A percentile compares a stretch with the other conserved stretches of the same genome.
Conservation (phyloP, 169 alveolate genomes). For the Cytauxzoon felis region DNA sequence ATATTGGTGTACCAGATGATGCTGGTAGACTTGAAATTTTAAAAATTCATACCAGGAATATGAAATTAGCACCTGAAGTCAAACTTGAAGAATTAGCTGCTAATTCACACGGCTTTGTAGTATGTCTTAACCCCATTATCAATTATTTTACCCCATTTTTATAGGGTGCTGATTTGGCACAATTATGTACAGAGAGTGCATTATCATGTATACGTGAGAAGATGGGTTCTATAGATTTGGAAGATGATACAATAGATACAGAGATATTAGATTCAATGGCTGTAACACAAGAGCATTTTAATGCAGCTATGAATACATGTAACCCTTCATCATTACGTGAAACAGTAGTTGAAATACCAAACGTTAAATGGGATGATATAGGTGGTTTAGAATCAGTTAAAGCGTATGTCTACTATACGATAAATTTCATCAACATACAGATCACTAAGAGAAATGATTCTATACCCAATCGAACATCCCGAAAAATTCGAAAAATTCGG, state of each 20-base stretch:
- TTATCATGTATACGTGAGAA: constrained; percentile 98
- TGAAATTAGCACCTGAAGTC: constrained; percentile 97
- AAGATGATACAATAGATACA: constrained; percentile 98
- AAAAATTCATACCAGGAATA: constrained; percentile 97
- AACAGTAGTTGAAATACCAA: constrained; percentile 98
- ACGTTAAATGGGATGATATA: constrained; percentile 99
- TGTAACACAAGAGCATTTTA: constrained; percentile 97
- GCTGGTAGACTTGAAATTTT: constrained; percentile 98
- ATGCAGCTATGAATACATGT: constrained; percentile 92
- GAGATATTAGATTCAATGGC: constrained; percentile 97
- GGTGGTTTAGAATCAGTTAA: constrained; percentile 97
- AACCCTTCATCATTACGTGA: constrained; percentile 96
- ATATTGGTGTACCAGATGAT: constrained; percentile 99
- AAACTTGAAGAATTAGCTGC: constrained; percentile 97
- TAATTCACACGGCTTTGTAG: constrained; percentile 98
- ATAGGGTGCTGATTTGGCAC: constrained; percentile 93
- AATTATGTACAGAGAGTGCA: constrained; percentile 97
- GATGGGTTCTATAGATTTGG: constrained; percentile 98
- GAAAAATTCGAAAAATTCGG: constrained; percentile 98
- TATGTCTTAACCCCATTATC: constrained; percentile 43
- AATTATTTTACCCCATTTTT: constrained; percentile 37
- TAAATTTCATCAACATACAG: too few species aligned
- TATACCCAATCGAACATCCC: constrained; percentile 94
- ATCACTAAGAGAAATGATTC: constrained; percentile 96
- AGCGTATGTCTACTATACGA: too few species aligned